These are phyloP conservation scores for Medicago lupulina DNA, from an alignment of 306 rosid genomes.

Conservation along the genomic window DNA sequence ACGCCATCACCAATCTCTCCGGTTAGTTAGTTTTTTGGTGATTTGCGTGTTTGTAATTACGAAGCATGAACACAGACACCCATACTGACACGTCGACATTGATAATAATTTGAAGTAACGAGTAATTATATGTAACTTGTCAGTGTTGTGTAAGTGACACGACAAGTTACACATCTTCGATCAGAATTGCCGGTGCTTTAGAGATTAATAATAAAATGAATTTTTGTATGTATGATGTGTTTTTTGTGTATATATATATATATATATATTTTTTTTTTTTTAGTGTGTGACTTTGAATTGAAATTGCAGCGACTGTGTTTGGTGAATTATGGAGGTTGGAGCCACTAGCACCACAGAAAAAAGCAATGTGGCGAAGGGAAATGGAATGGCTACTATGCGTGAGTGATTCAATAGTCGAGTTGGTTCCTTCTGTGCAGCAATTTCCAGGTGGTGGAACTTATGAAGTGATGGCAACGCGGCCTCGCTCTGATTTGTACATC, in stretches of 20 bases:
- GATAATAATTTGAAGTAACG: no score
- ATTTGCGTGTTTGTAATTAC: background rate
- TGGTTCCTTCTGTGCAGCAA: constrained; percentile 84
- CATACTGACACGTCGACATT: no score
- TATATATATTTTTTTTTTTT: no score
- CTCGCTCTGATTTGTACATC: constrained; percentile 79
- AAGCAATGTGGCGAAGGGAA: constrained; percentile 90
- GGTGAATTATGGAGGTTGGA: constrained; percentile 95
- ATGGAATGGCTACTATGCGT: constrained; percentile 91
- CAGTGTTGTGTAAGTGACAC: no score
- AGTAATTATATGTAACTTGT: no score
- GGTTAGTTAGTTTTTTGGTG: constrained; percentile 51
- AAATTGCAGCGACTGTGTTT: constrained; percentile 80
- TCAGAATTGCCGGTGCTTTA: no score
- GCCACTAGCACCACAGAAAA: constrained; percentile 78
- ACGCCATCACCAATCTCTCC: constrained; percentile 93
- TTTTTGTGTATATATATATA: no score
- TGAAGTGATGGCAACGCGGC: constrained; percentile 83
- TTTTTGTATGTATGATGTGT: constrained; percentile 14
- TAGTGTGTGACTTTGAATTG: constrained; percentile 9
- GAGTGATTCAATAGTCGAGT: constrained; percentile 89
- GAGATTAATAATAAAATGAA: background rate
- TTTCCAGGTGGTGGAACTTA: constrained; percentile 92
- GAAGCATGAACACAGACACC: no score
- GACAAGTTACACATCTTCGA: no score